Evolutionary conservation across 2,329 filamentous ascomycete genomes (phyloP).

Genomic region (Cladophialophora yegresii): DNA sequence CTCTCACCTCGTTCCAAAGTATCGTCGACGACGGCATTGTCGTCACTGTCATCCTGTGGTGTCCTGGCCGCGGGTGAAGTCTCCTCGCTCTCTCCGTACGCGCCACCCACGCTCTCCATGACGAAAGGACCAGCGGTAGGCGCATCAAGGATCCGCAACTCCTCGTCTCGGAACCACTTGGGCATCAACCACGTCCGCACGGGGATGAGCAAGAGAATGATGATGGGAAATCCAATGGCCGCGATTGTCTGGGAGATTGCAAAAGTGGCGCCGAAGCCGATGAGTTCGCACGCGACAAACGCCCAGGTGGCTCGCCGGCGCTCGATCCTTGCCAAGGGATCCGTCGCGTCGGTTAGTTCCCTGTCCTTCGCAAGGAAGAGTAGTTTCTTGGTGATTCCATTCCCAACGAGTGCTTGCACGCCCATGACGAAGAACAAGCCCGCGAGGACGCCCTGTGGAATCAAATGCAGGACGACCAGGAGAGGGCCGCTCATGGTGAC

Average conservation of each 20-base stretch:
- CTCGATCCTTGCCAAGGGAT: slow-evolving; percentile 63
- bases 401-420: slow-evolving; percentile 71
- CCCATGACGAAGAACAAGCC: slow-evolving; percentile 86
- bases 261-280: slow-evolving; percentile 75
- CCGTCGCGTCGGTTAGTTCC: slow-evolving; percentile 59
- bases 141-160: slow-evolving; percentile 66
- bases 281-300: slow-evolving; percentile 68
- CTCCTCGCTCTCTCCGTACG: slow-evolving; percentile 52
- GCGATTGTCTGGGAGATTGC: slow-evolving; percentile 82
- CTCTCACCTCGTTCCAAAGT: slow-evolving; percentile 47
- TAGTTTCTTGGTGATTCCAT: slow-evolving; percentile 75
- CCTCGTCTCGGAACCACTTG: slow-evolving; percentile 59
- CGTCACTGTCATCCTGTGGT: slow-evolving; percentile 29
- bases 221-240: slow-evolving; percentile 76
- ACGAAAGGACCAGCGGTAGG: slow-evolving; percentile 74
- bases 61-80: slow-evolving; percentile 14
- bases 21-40: slow-evolving; percentile 40
- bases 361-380: slow-evolving; percentile 68
- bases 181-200: slow-evolving; percentile 66
- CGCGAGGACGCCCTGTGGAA: slow-evolving; percentile 76
- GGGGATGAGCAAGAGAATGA: slow-evolving; percentile 70
- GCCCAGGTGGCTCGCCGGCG: slow-evolving; percentile 68
- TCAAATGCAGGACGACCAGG: slow-evolving; percentile 71
- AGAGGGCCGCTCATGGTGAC: slow-evolving; percentile 77
- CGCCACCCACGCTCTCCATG: slow-evolving; percentile 73